Evolutionary conservation across 2,329 filamentous ascomycete genomes (phyloP), one percentile per base, ranked within the genome.

Genomic region (Curvularia sp.): DNA sequence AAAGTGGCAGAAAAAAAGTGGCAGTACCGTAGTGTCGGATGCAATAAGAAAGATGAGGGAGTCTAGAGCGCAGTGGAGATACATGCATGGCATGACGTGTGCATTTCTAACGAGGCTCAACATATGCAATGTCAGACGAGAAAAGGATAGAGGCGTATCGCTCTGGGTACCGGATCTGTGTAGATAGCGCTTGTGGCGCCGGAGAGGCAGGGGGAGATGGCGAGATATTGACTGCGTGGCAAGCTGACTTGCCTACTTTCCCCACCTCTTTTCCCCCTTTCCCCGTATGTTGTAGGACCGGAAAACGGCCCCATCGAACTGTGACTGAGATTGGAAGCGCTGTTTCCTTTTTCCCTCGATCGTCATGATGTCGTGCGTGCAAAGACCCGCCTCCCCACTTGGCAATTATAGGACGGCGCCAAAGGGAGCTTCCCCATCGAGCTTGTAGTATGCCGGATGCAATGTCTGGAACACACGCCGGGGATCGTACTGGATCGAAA

Each of bases 401-500:
- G 25, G 25, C 4, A 4, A 27, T 7, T 27, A 27, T 27, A 27
- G 25, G 15, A 39, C n/a, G 36, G 36, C 47, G 13, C 39, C 53
- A 15, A 30, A 56, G 10, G 48, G 48, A 3, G 41, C 48, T 1
- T 1, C 34, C 3, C 61, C 59, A 1, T 49, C 36, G 15, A 65
- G 49, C 15, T 64, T 62, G 13, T 64, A 61, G 18, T 55, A 63
- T 1, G 55, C 63, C 3, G 55, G 57, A 38, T 53, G 51, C 10
- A 65, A 23, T 12, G 30, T 28, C 47, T 64, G 58, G 19, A 66
- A 67, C 2, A 66, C 47, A 5, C 53, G 45, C 3, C 2, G 15
- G 0, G 59, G 65, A 47, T 67, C 63, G 19, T 60, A 61, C 27
- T 61, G 57, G 18, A 41, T 49, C 25, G 57, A 47, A 1, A 63